Conservation (phyloP, 2,329 filamentous ascomycete genomes). For the Thyridium curvatum region DNA sequence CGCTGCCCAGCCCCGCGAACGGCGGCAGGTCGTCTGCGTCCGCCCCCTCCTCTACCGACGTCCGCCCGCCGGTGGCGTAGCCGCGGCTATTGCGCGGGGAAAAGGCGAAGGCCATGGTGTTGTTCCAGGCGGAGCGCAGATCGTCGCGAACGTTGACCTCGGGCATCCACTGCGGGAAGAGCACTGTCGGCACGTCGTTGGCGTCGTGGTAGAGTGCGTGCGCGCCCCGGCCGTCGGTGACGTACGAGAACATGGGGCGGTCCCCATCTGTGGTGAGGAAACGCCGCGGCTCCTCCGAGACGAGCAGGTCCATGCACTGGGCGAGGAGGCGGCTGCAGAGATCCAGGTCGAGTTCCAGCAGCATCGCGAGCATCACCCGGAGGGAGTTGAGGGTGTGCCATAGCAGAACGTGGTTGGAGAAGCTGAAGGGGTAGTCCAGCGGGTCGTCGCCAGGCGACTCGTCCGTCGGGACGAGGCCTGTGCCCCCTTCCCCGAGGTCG, state of each 20-base stretch:
- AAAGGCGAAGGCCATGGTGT: conserved; percentile 11
- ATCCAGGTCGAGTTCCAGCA: neutral
- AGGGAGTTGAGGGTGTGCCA: conserved; percentile 10
- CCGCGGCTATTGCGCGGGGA: conserved; percentile 4
- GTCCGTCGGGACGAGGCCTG: conserved; percentile 9
- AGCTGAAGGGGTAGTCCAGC: conserved; percentile 9
- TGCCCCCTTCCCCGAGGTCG: neutral
- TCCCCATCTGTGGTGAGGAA: neutral
- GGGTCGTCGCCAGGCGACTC: conserved; percentile 12
- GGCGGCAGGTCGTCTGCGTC: no score
- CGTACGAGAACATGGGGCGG: conserved; percentile 9
- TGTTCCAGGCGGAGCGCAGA: conserved; percentile 8
- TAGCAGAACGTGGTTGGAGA: conserved; percentile 12
- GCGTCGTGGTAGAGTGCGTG: conserved; percentile 11
- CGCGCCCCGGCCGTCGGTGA: conserved; percentile 1
- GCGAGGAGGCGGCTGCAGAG: neutral
- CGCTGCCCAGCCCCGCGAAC: conserved; percentile 11
- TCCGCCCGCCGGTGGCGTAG: no score
- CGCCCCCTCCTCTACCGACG: no score
- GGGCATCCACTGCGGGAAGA: conserved; percentile 8
- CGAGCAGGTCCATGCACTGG: neutral
- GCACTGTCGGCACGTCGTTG: conserved; percentile 13
- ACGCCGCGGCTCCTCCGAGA: neutral
- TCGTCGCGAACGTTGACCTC: no score
- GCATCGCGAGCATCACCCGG: neutral